phyloP scores from a whole-genome alignment of 495 filamentous ascomycete species.

The Aspergillus diversus region DNA sequence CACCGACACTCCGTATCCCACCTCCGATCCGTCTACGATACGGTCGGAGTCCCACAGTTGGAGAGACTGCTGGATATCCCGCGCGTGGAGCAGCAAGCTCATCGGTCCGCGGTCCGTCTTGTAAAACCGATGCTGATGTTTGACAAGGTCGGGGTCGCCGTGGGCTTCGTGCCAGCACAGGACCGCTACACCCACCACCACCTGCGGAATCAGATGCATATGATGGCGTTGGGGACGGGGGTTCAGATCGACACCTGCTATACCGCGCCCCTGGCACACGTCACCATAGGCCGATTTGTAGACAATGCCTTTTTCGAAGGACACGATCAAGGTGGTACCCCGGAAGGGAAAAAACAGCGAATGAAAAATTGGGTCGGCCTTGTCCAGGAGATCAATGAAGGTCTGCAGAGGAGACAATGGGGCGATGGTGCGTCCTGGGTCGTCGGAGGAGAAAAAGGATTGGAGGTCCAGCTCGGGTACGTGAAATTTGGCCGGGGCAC shows the following conservation, averaged over 20 bases:
- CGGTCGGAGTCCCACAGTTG: neutral
- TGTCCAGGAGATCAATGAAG: conserved; percentile 9
- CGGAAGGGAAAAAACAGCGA: neutral
- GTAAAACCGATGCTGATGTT: conserved; percentile 15
- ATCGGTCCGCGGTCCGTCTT: neutral
- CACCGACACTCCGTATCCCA: conserved; percentile 12
- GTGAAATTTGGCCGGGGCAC: conserved; percentile 11
- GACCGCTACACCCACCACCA: conserved; percentile 16
- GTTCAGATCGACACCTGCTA: conserved; percentile 18
- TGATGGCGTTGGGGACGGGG: conserved; percentile 6
- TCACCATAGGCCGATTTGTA: conserved; percentile 14
- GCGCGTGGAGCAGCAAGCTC: neutral
- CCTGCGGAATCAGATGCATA: conserved; percentile 15
- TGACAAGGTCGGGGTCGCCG: conserved; percentile 13
- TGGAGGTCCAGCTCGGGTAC: conserved; percentile 17
- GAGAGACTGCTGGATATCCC: conserved; percentile 4
- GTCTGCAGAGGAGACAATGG: conserved; percentile 2
- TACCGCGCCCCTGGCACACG: conserved; percentile 17
- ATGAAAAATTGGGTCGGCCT: conserved; percentile 11
- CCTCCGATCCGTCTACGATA: conserved; percentile 9
- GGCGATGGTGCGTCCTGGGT: neutral
- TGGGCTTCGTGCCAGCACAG: conserved; percentile 8
- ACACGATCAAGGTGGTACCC: neutral
- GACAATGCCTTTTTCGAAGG: conserved; percentile 7
- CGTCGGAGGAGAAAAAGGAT: conserved; percentile 3